Conservation (phyloP, 2,329 filamentous ascomycete species). For the Bertia moriformis region DNA sequence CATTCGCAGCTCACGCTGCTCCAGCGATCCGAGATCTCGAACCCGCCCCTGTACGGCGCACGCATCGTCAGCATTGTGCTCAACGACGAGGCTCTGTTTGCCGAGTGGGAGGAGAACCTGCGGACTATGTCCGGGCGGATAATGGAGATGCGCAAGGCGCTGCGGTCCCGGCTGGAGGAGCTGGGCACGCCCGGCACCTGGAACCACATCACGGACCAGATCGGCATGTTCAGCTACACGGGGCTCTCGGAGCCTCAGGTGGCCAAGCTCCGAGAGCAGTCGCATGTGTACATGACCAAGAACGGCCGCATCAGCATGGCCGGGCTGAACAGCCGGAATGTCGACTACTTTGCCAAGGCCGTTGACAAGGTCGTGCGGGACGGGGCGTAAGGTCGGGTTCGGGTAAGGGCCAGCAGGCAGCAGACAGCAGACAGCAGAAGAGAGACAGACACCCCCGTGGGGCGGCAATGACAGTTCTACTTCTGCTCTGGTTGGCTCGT, state of each 20-base stretch:
- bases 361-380: constrained; percentile 70
- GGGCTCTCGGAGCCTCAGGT: constrained; percentile 65
- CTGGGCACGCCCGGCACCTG: constrained; percentile 77
- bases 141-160: constrained; percentile 70
- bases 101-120: constrained; percentile 85
- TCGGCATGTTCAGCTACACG: constrained; percentile 98
- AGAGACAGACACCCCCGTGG: no score
- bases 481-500: no score
- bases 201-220: constrained; percentile 97
- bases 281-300: constrained; percentile 86
- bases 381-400: constrained; percentile 10
- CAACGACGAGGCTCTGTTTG: constrained; percentile 68
- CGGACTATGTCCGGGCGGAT: constrained; percentile 91
- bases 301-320: constrained; percentile 98
- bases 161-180: constrained; percentile 69
- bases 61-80: constrained; percentile 73
- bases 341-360: constrained; percentile 84
- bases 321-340: constrained; percentile 76
- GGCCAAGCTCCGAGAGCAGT: constrained; percentile 50
- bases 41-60: constrained; percentile 86
- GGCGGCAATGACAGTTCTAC: no score
- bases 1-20: constrained; percentile 82
- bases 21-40: constrained; percentile 93
- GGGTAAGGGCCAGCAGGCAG: constrained; percentile 4
- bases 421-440: constrained; percentile 2